These are phyloP conservation scores for Xerocomus potaroensis DNA, from an alignment of 768 basidiomycete genomes.

Conservation along the genomic window DNA sequence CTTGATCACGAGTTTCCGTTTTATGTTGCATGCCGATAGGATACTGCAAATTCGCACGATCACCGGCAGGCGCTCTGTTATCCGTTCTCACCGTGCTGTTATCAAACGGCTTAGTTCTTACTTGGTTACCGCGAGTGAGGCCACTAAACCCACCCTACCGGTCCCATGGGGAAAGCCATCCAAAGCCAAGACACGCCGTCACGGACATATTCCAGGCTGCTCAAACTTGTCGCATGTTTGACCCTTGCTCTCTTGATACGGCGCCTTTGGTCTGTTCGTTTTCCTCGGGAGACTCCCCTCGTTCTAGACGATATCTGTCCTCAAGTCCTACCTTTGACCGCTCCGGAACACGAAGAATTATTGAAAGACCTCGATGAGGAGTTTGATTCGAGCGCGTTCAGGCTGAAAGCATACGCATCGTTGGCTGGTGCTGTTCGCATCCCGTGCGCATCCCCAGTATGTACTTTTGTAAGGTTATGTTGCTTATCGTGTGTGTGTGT, in stretches of 20 bases:
- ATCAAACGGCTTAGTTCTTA: no score
- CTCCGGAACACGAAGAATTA: slow-evolving; percentile 14
- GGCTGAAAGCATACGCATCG: slow-evolving; percentile 28
- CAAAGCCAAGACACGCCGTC: no score
- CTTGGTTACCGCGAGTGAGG: no score
- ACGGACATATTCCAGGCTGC: no score
- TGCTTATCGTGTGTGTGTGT: neutral
- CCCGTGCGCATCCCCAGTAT: slow-evolving; percentile 17
- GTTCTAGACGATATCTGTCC: slow-evolving; percentile 22
- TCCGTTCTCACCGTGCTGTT: no score
- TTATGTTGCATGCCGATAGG: no score
- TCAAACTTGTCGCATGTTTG: slow-evolving; percentile 2
- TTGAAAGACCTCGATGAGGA: slow-evolving; percentile 20
- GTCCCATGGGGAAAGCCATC: no score
- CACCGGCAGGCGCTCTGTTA: no score
- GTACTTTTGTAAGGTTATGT: neutral
- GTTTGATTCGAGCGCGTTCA: slow-evolving; percentile 24
- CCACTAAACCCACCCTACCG: no score
- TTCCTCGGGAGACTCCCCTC: neutral
- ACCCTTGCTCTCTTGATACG: slow-evolving; percentile 4
- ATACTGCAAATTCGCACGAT: no score
- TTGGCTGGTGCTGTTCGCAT: slow-evolving; percentile 35
- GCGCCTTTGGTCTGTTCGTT: slow-evolving; percentile 4
- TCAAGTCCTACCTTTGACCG: slow-evolving; percentile 17
- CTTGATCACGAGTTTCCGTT: no score